These are phyloP conservation scores for Usnea hakonensis DNA, from an alignment of 495 filamentous ascomycete species.

Conservation along the genomic window DNA sequence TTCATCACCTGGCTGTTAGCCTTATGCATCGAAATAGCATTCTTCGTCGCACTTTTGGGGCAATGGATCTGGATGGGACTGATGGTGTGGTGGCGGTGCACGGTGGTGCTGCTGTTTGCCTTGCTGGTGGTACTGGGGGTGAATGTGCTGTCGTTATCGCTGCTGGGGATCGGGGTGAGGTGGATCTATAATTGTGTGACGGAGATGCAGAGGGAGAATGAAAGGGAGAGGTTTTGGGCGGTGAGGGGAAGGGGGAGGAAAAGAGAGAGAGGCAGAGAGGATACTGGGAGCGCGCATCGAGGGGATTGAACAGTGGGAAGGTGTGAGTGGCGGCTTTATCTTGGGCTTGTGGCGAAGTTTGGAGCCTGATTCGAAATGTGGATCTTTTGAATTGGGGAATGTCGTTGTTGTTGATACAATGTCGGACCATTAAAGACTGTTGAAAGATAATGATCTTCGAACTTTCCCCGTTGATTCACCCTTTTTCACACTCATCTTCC, in stretches of 20 bases:
- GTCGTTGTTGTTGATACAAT: no score
- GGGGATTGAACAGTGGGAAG: no score
- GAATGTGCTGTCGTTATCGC: not conserved
- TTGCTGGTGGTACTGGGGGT: not conserved
- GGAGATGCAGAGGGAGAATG: not conserved
- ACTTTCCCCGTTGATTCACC: no score
- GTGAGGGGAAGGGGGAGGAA: not conserved
- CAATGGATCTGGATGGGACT: not conserved
- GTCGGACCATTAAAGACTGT: no score
- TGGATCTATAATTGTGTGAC: not conserved
- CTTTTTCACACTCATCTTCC: no score
- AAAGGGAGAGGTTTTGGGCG: not conserved
- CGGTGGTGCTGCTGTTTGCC: not conserved
- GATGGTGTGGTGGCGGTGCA: not conserved
- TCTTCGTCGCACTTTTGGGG: not conserved
- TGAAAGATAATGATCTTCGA: no score
- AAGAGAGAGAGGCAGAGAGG: not conserved
- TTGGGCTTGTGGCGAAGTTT: no score
- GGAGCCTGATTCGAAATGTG: no score
- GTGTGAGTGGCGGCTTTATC: no score
- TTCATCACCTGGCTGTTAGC: not conserved
- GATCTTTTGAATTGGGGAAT: no score
- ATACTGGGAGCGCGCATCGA: no score
- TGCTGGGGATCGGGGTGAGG: not conserved
- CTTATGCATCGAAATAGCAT: not conserved